Evolutionary conservation across 306 rosid genomes (phyloP).

Genomic region (Cicer yamashitae): DNA sequence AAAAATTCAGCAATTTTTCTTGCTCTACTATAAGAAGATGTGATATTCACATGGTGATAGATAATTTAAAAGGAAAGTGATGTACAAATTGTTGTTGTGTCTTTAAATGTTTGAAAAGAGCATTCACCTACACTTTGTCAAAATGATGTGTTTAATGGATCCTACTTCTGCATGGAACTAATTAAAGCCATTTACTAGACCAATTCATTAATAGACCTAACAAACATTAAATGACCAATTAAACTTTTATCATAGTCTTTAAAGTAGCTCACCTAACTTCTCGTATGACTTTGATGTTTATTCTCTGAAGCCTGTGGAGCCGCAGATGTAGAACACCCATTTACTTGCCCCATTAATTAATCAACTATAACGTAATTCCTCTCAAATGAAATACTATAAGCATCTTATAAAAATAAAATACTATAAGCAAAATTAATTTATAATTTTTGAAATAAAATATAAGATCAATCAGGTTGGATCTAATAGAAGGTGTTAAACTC

Average conservation of each 20-base stretch:
- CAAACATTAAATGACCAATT: slow-evolving; percentile 70
- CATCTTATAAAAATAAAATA: too few relatives aligned
- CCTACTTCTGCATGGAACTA: slow-evolving; percentile 67
- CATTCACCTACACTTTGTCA: slow-evolving; percentile 76
- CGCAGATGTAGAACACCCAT: slow-evolving; percentile 45
- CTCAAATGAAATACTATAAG: too few relatives aligned
- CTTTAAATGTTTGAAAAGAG: slow-evolving; percentile 81
- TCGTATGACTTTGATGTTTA: slow-evolving; percentile 58
- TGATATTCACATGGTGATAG: slow-evolving; percentile 48
- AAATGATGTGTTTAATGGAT: slow-evolving; percentile 61
- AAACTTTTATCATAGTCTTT: slow-evolving; percentile 61
- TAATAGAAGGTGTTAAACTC: too few relatives aligned
- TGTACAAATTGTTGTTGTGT: slow-evolving; percentile 55
- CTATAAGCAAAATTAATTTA: too few relatives aligned
- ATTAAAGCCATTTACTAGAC: slow-evolving; percentile 75
- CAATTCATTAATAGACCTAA: slow-evolving; percentile 83
- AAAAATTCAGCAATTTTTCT: slow-evolving; percentile 10
- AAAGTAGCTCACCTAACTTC: slow-evolving; percentile 73
- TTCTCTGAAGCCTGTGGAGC: slow-evolving; percentile 51
- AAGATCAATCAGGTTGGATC: too few relatives aligned
- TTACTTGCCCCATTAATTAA: slow-evolving; percentile 49
- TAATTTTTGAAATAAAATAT: too few relatives aligned
- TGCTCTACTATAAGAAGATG: slow-evolving; percentile 34
- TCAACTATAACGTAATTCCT: slow-evolving; percentile 40
- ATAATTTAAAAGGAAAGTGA: slow-evolving; percentile 47